Evolutionary conservation across 208 protist genomes (phyloP).

Genomic region (Leishmania arabica): DNA sequence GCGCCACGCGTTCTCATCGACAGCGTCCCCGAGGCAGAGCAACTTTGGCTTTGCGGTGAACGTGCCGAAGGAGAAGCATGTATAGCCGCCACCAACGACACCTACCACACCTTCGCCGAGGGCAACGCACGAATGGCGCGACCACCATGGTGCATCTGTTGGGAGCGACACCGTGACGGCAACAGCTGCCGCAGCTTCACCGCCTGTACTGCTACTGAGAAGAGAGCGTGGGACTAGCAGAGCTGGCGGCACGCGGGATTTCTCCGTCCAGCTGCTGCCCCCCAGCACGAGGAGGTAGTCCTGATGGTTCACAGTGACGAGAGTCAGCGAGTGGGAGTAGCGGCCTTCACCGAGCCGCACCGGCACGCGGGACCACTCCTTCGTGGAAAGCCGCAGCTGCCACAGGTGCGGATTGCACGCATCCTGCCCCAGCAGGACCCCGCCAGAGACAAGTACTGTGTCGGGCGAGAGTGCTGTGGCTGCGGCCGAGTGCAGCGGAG

Average conservation of each 20-base stretch:
- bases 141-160: constrained; percentile 50
- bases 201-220: not conserved
- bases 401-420: constrained; percentile 22
- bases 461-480: constrained; percentile 20
- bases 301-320: constrained; percentile 33
- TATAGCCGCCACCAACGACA: constrained; percentile 82
- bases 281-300: constrained; percentile 62
- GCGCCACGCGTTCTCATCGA: constrained; percentile 21
- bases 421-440: constrained; percentile 10
- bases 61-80: constrained; percentile 92
- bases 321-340: constrained; percentile 71
- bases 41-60: constrained; percentile 65
- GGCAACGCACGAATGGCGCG: constrained; percentile 61
- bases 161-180: constrained; percentile 31
- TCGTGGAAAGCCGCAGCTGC: constrained; percentile 11
- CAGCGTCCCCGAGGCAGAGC: constrained; percentile 39
- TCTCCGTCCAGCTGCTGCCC: constrained; percentile 50
- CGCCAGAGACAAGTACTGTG: constrained; percentile 27
- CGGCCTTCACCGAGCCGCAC: constrained; percentile 29
- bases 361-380: constrained; percentile 18
- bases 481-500: constrained; percentile 55
- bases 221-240: constrained; percentile 8
- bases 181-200: not conserved
- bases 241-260: constrained; percentile 9
- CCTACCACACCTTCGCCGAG: constrained; percentile 62